Base-by-base conservation (phyloP, 768 basidiomycete genomes). In the Piloderma croceum region DNA sequence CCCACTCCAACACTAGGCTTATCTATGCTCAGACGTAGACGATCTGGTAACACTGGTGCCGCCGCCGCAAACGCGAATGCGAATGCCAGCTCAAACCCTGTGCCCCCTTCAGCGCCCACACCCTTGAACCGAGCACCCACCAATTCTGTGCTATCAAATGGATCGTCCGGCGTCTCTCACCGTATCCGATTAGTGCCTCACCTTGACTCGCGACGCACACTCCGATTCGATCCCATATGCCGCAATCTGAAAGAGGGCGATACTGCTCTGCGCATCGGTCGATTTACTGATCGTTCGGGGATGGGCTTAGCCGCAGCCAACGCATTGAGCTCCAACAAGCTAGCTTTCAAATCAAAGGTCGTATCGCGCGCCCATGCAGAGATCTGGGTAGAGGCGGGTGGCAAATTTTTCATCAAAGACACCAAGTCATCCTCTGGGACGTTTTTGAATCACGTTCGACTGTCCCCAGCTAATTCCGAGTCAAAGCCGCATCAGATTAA, bases 141-240 rank as follows among this genome's bases (percentile, higher is more conserved):
- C 40, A 31, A 34, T 34, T 52, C 56, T 2, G 44, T 50, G 22
- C 46, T 31, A 25, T 46, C 38, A 6, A 58, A 41, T 39, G 55
- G 44, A 7, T 52, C 41, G 24, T 57, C 47, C 43, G 12, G 7
- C 49, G 5, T 48, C 56, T 47, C 70, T 4, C 83, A 88, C 54
- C 85, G 89, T 46, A 89, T 97, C 55, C 84, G 92, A 13, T 82
- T 99, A 39, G 94, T 97, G 7, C 94, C 94, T 10, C 90, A 97
- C 55, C 80, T 98, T 54, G 94, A 97, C 61, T 81, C 83, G 17
- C 77, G 86, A 12, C 81, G 90, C 38, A 86, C 88, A 2, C 79
- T 97, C 17, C 79, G 83, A 46, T 97, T 97, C 66, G 93, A 97
- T 38, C 83, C 93, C 47, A 90, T 97, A 70, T 70, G 77, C 31